Evolutionary conservation across 441 rosid genomes (phyloP).

Genomic region (Flueggea neowawraea): DNA sequence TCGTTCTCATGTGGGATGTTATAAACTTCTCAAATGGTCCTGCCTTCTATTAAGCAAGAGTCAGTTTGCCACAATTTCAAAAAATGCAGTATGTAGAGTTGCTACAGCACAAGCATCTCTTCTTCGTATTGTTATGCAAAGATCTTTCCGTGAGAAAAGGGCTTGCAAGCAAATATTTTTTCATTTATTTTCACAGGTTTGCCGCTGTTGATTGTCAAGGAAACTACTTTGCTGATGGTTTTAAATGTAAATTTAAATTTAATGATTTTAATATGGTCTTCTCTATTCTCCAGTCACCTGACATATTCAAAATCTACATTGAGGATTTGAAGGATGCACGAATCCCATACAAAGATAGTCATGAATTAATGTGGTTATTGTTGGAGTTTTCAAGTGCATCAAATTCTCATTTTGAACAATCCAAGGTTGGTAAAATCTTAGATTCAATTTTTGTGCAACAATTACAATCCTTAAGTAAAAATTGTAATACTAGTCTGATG

Average conservation of each 20-base stretch:
- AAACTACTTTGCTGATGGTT: slow-evolving; percentile 1
- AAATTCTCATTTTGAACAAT: slow-evolving; percentile 50
- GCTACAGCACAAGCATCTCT: slow-evolving; percentile 79
- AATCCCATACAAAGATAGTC: slow-evolving; percentile 72
- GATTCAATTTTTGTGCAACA: slow-evolving; percentile 4
- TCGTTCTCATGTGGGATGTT: slow-evolving; percentile 59
- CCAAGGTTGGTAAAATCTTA: slow-evolving; percentile 47
- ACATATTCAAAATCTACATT: slow-evolving; percentile 52
- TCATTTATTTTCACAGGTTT: slow-evolving; percentile 68
- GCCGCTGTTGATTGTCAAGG: slow-evolving; percentile 10
- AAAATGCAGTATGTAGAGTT: slow-evolving; percentile 75
- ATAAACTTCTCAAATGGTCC: slow-evolving; percentile 85
- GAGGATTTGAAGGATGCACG: slow-evolving; percentile 69
- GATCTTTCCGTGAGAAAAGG: slow-evolving; percentile 72
- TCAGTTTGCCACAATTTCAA: slow-evolving; percentile 71
- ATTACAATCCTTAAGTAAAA: neutral
- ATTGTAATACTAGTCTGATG: neutral
- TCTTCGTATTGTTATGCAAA: slow-evolving; percentile 57
- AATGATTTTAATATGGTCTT: slow-evolving; percentile 1
- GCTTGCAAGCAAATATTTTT: slow-evolving; percentile 65
- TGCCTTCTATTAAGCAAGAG: slow-evolving; percentile 73
- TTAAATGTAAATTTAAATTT: neutral
- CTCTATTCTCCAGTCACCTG: slow-evolving; percentile 53
- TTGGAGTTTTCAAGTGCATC: slow-evolving; percentile 59
- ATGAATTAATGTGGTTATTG: slow-evolving; percentile 62